Evolutionary conservation across 192 early-diverging fungal species (phyloP), one percentile per base, ranked within the genome.

Genomic region (Chytriomyces confervae): DNA sequence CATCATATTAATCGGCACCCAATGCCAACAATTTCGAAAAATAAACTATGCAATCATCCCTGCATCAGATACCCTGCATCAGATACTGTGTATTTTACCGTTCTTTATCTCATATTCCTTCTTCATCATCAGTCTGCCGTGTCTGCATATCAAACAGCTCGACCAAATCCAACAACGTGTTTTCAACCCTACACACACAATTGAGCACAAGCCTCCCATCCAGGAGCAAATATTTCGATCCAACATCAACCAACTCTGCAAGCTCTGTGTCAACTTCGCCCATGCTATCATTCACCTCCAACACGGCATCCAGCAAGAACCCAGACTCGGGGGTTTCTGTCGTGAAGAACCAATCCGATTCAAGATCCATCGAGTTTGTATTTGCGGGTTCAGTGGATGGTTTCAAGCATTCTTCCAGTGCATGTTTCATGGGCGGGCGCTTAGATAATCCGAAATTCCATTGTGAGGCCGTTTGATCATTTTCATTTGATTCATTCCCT

Each of bases 221-320:
- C 44, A 63, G 43, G 13, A 63, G 9, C 53, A 74, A 16, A 7
- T 62, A 13, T 0, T 47, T n/a, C 7, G 43, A 47, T 24, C 61
- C 72, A 23, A 61, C 61, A 23, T 74, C 72, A 10, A 74, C 50
- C 61, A 74, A 45, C 11, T n/a, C 44, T 23, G 72, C 72, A 45
- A 62, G 62, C 3, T 43, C 20, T 9, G 29, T 11, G 44, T 74
- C 72, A 6, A 74, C 72, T 48, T 61, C 60, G 6, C 72, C 72
- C 53, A 49, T 48, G 16, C n/a, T 45, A n/a, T 74, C 72, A n/a
- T 63, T 16, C 61, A 62, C 7, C 20, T 74, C 72, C 7, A 45
- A 10, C 16, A 45, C 11, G 13, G 16, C 18, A 13, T 61, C 10
- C 10, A 74, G 10, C 48, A 11, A 16, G 45, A 74, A 74, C 6